Conservation (phyloP, 345 rosid genomes). For the Melaleuca quinquenervia region DNA sequence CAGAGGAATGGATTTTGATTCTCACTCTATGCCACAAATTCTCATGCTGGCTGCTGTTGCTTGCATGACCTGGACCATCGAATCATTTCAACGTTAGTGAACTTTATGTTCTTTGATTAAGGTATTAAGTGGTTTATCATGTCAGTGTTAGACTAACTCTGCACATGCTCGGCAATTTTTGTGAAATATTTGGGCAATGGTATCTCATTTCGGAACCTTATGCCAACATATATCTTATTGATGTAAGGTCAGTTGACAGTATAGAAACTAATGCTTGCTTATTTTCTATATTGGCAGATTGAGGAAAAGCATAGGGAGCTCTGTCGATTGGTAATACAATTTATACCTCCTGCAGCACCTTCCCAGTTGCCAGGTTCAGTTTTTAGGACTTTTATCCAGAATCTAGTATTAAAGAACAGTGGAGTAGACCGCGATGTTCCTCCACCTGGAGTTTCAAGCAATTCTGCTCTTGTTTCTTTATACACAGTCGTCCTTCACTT, state of each 20-base stretch:
- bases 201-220: not conserved
- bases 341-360: constrained; percentile 61
- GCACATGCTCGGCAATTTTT: not conserved
- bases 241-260: not conserved
- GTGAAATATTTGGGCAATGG: not conserved
- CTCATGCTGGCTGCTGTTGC: not conserved
- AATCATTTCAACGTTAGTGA: not conserved
- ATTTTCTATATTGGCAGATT: constrained; percentile 41
- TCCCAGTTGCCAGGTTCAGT: constrained; percentile 88
- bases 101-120: not conserved
- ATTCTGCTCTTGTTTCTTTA: constrained; percentile 82
- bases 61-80: not conserved
- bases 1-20: not conserved
- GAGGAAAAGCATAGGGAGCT: constrained; percentile 94
- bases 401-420: constrained; percentile 71
- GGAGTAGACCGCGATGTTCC: constrained; percentile 78
- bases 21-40: not conserved
- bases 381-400: constrained; percentile 78
- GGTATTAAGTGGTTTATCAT: not conserved
- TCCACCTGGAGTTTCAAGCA: constrained; percentile 75
- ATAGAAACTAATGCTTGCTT: not conserved
- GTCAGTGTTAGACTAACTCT: not conserved
- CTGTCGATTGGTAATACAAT: constrained; percentile 85
- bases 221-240: not conserved
- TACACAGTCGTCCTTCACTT: constrained; percentile 82